Evolutionary conservation across 1,139 yeast genomes (phyloP).

Genomic region (Taphrina communis): DNA sequence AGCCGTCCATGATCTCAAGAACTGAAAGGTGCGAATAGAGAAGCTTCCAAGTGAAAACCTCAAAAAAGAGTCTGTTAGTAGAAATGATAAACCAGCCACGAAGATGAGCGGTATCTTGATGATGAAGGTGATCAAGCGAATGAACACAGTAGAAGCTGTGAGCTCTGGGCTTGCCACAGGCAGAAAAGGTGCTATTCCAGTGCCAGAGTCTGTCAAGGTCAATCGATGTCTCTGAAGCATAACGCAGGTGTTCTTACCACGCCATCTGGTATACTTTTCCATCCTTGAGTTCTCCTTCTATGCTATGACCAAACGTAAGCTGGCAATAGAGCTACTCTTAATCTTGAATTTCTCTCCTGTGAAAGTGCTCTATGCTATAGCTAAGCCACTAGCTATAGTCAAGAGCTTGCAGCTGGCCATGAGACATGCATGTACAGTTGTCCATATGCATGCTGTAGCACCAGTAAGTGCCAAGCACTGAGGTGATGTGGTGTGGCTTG

Average conservation of each 20-base stretch:
- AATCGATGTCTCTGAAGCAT: neutral
- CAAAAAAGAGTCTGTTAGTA: constrained; percentile 27
- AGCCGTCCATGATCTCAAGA: constrained; percentile 20
- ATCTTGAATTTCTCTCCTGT: too few species aligned
- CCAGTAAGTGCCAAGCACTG: too few species aligned
- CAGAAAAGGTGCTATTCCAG: constrained; percentile 39
- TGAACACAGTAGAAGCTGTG: constrained; percentile 11
- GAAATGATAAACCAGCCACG: constrained; percentile 8
- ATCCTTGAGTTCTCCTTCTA: neutral
- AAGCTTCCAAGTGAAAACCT: constrained; percentile 29
- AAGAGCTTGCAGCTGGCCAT: too few species aligned
- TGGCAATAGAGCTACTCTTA: too few species aligned
- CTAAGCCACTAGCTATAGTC: too few species aligned
- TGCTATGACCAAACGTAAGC: too few species aligned
- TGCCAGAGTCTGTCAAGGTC: constrained; percentile 21
- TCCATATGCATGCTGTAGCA: too few species aligned
- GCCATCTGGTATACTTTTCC: constrained; percentile 39
- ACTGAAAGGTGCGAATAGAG: constrained; percentile 8
- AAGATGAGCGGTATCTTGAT: constrained; percentile 25
- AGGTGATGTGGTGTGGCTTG: neutral
- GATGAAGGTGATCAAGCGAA: constrained; percentile 20
- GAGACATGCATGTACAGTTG: too few species aligned
- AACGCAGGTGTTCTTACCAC: constrained; percentile 9
- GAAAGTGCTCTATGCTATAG: too few species aligned
- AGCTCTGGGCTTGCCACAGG: constrained; percentile 34